Percentiles rank a stretch among this genome's conserved stretches.
These are phyloP conservation scores for Monosporascus sp. DNA, from an alignment of 2,329 filamentous ascomycete genomes.

Conservation along the genomic window DNA sequence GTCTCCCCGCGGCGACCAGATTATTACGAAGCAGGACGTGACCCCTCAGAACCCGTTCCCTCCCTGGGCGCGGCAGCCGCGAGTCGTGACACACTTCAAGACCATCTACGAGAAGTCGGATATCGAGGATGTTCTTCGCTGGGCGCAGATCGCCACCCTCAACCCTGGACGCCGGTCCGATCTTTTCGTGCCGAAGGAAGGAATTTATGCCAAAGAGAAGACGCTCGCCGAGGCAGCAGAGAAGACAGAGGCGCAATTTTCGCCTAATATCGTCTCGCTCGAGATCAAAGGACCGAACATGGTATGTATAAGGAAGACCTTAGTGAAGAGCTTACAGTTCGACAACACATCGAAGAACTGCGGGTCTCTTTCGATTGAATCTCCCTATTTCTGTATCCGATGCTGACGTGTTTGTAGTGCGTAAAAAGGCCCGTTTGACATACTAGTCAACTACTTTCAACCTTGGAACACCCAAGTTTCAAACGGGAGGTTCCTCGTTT, in stretches of 20 bases:
- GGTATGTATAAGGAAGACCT: no score
- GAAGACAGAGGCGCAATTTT: constrained; percentile 59
- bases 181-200: constrained; percentile 45
- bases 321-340: no score
- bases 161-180: constrained; percentile 54
- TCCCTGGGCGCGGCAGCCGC: constrained; percentile 52
- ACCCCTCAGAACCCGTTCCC: constrained; percentile 49
- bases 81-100: constrained; percentile 53
- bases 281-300: constrained; percentile 64
- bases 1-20: constrained; percentile 22
- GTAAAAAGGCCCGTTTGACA: no score
- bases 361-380: no score
- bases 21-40: constrained; percentile 37
- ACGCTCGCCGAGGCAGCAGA: constrained; percentile 29
- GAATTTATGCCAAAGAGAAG: constrained; percentile 30
- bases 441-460: no score
- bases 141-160: constrained; percentile 69
- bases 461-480: no score
- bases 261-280: constrained; percentile 71
- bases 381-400: no score
- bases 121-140: constrained; percentile 60
- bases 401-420: no score
- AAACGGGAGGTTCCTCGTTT: no score
- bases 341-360: no score
- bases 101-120: constrained; percentile 52